These are phyloP conservation scores for Eragrostis tef DNA, from an alignment of 202 grass and related monocot species.

Conservation along the genomic window DNA sequence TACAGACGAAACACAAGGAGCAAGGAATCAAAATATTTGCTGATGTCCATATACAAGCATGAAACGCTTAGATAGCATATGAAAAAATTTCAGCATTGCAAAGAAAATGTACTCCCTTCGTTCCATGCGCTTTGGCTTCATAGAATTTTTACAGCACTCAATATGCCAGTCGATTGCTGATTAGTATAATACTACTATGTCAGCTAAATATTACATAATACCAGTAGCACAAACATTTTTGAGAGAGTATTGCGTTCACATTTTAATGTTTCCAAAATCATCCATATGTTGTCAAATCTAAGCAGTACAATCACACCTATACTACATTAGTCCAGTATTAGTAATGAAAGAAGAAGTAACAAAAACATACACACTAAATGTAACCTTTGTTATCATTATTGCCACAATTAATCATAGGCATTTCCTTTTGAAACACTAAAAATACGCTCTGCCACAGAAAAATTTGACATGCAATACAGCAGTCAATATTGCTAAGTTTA, in stretches of 20 bases:
- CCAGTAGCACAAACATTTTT: neutral
- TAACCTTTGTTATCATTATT: neutral
- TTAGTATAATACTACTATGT: neutral
- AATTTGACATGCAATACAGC: neutral
- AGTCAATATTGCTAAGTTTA: conserved; percentile 10
- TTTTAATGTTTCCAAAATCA: conserved; percentile 10
- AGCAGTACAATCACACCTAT: neutral
- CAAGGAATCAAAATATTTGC: neutral
- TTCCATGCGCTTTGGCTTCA: neutral
- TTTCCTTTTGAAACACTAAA: neutral
- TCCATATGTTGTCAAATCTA: neutral
- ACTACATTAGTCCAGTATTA: neutral
- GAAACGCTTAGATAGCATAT: neutral
- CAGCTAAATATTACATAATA: neutral
- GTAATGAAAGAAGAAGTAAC: neutral
- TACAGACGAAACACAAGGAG: neutral
- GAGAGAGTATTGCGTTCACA: neutral
- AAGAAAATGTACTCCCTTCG: neutral
- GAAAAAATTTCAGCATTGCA: neutral
- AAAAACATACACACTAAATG: conserved; percentile 9
- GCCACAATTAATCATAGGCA: neutral
- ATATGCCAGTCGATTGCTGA: neutral
- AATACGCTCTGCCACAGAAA: neutral
- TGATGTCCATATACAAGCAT: neutral
- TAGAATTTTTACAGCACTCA: neutral